These are phyloP conservation scores for Trichoderma virens DNA, from an alignment of 495 filamentous ascomycete genomes.

Conservation along the genomic window DNA sequence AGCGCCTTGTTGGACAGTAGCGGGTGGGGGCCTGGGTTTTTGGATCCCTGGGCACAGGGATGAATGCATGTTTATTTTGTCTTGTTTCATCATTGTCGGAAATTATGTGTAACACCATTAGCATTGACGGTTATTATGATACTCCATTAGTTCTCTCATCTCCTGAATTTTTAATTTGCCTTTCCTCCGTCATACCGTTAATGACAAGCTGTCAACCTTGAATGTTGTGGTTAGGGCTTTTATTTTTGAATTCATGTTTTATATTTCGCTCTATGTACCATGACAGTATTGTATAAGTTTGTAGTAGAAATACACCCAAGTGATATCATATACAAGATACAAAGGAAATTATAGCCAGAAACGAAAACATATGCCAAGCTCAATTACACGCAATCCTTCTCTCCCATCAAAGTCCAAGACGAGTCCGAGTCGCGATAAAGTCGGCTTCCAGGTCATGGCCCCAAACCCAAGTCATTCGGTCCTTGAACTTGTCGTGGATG, in stretches of 20 bases:
- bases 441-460: slow-evolving; percentile 21
- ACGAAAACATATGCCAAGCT: background rate
- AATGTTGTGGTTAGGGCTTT: no score
- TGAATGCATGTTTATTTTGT: background rate
- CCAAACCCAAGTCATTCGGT: slow-evolving; percentile 28
- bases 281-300: background rate
- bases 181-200: no score
- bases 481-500: slow-evolving; percentile 18
- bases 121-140: no score
- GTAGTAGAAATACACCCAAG: background rate
- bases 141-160: no score
- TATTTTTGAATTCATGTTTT: background rate
- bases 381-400: background rate
- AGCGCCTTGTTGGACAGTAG: slow-evolving; percentile 12
- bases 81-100: background rate
- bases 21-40: slow-evolving; percentile 10
- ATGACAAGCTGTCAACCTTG: no score
- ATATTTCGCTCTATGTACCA: background rate
- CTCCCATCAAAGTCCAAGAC: background rate
- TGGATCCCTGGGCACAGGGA: slow-evolving; percentile 1
- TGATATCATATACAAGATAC: background rate
- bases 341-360: background rate
- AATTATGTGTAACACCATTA: no score
- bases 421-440: slow-evolving; percentile 15
- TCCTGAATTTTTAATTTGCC: no score